Conservation (phyloP, 345 rosid species). For the Luvunga scandens region DNA sequence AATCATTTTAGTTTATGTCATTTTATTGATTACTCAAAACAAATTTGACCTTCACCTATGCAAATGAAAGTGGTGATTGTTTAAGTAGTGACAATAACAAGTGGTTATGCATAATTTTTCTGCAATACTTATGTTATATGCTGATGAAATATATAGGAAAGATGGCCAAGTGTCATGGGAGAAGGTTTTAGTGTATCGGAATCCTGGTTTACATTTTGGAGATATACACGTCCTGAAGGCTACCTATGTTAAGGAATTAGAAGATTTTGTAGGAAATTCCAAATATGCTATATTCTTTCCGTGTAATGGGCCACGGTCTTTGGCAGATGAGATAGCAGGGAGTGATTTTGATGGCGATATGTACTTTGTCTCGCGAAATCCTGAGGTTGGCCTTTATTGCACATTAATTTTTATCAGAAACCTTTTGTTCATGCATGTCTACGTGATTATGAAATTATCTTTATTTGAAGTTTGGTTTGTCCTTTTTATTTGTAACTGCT, state of each 20-base stretch:
- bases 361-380: slow-evolving; percentile 73
- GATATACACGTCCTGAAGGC: slow-evolving; percentile 74
- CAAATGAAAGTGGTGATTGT: background rate
- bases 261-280: slow-evolving; percentile 61
- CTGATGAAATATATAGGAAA: slow-evolving; percentile 37
- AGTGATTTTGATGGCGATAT: slow-evolving; percentile 82
- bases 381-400: slow-evolving; percentile 46
- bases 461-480: background rate
- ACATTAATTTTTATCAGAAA: background rate
- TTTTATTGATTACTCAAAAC: background rate
- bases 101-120: background rate
- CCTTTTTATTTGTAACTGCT: background rate
- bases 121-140: background rate
- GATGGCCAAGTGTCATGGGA: slow-evolving; percentile 70
- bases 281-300: slow-evolving; percentile 80
- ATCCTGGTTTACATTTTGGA: slow-evolving; percentile 87
- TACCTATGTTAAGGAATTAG: slow-evolving; percentile 49
- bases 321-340: slow-evolving; percentile 78
- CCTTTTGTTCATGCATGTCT: background rate
- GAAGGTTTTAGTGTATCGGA: slow-evolving; percentile 66
- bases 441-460: background rate
- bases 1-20: background rate
- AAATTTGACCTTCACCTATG: background rate
- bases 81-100: background rate
- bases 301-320: slow-evolving; percentile 56